Evolutionary conservation across 2,329 filamentous ascomycete species (phyloP).

Genomic region (Fusarium incarnatum): DNA sequence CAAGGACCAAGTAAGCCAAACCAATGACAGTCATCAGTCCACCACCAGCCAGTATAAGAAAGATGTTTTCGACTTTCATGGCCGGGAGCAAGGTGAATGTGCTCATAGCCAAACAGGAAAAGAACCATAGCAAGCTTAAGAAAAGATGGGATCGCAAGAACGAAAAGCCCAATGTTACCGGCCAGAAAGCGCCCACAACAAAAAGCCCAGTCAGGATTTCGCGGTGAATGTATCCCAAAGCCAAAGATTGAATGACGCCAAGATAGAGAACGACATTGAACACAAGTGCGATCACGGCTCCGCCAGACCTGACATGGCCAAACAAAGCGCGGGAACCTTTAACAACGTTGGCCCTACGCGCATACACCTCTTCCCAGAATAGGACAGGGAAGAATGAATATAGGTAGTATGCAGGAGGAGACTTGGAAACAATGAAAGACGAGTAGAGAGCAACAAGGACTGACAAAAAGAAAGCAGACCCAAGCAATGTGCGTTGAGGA

Average conservation of each 20-base stretch:
- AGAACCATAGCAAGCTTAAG: slow-evolving; percentile 77
- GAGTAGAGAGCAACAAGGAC: slow-evolving; percentile 80
- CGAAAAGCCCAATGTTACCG: slow-evolving; percentile 74
- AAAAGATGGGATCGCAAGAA: slow-evolving; percentile 76
- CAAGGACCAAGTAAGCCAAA: slow-evolving; percentile 81
- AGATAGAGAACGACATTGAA: slow-evolving; percentile 77
- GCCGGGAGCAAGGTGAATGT: slow-evolving; percentile 89
- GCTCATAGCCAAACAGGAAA: slow-evolving; percentile 86
- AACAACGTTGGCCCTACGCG: slow-evolving; percentile 75
- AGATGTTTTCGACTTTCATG: slow-evolving; percentile 82
- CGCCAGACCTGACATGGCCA: slow-evolving; percentile 71
- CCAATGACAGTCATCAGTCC: slow-evolving; percentile 81
- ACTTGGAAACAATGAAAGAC: slow-evolving; percentile 82
- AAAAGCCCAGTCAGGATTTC: slow-evolving; percentile 88
- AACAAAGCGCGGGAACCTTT: slow-evolving; percentile 77
- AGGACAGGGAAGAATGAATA: slow-evolving; percentile 93
- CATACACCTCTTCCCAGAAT: slow-evolving; percentile 97
- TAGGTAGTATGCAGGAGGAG: slow-evolving; percentile 85
- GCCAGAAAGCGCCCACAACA: slow-evolving; percentile 81
- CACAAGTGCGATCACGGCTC: slow-evolving; percentile 67
- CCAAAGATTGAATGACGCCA: slow-evolving; percentile 81
- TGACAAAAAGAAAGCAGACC: slow-evolving; percentile 77
- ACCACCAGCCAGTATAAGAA: slow-evolving; percentile 84
- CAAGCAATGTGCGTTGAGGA: slow-evolving; percentile 70
- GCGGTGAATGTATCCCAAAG: slow-evolving; percentile 90